These are phyloP conservation scores for Chalara sp. DNA, from an alignment of 2,329 filamentous ascomycete species.

Conservation along the genomic window DNA sequence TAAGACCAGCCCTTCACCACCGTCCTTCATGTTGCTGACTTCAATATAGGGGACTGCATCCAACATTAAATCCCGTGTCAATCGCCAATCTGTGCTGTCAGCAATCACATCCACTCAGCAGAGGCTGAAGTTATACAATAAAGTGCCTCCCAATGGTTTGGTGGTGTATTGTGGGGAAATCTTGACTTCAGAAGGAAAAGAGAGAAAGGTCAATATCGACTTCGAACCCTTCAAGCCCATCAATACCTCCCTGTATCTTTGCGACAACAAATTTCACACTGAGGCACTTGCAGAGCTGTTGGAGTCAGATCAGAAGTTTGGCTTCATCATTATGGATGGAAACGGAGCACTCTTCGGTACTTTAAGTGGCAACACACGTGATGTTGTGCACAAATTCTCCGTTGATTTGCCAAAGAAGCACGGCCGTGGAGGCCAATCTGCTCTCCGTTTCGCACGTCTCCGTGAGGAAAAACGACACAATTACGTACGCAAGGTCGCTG, in stretches of 20 bases:
- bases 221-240: conserved; percentile 99
- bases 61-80: conserved; percentile 99
- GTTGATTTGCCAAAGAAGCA: conserved; percentile 99
- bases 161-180: conserved; percentile 99
- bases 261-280: conserved; percentile 99
- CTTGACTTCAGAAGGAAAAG: conserved; percentile 95
- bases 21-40: conserved; percentile 10
- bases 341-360: conserved; percentile 97
- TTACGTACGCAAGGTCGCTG: conserved; percentile 97
- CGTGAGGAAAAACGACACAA: conserved; percentile 99
- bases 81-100: conserved; percentile 93
- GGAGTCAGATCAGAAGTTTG: conserved; percentile 98
- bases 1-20: conserved; percentile 39
- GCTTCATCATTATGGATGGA: conserved; percentile 99
- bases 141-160: conserved; percentile 94
- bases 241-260: conserved; percentile 98
- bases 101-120: conserved; percentile 99
- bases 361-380: conserved; percentile 92
- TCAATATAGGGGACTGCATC: conserved; percentile 82
- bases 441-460: conserved; percentile 97
- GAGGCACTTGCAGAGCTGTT: conserved; percentile 94
- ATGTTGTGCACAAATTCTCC: conserved; percentile 95
- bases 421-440: conserved; percentile 99
- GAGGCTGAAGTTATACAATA: conserved; percentile 97
- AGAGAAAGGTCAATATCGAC: conserved; percentile 99